Conservation (phyloP, 495 filamentous ascomycete species). For the Astrocystis sublimbata region DNA sequence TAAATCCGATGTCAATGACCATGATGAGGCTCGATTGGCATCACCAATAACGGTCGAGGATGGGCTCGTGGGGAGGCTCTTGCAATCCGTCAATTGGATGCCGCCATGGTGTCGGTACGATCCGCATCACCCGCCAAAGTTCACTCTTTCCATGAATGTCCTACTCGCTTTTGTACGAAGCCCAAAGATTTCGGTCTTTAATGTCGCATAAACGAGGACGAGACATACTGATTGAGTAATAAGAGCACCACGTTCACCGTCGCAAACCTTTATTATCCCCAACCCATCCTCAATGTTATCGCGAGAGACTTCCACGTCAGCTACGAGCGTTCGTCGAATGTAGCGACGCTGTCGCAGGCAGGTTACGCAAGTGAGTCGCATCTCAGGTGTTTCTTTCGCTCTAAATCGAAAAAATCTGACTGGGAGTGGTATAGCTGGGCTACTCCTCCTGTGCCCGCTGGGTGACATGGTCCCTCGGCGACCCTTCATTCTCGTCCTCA, state of each 20-base stretch:
- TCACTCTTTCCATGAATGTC: slow-evolving; percentile 33
- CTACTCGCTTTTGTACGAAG: slow-evolving; percentile 33
- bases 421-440: slow-evolving; percentile 40
- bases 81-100: slow-evolving; percentile 29
- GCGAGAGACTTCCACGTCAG: slow-evolving; percentile 63
- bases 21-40: neutral
- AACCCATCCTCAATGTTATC: slow-evolving; percentile 69
- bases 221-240: slow-evolving; percentile 14
- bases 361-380: slow-evolving; percentile 59
- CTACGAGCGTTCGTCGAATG: slow-evolving; percentile 52
- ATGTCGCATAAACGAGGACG: neutral
- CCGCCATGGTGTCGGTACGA: slow-evolving; percentile 37
- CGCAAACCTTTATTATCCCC: slow-evolving; percentile 75
- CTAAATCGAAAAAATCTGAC: neutral
- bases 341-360: slow-evolving; percentile 76
- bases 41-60: neutral
- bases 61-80: slow-evolving; percentile 7
- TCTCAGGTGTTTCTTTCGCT: neutral
- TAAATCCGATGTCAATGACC: neutral
- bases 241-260: slow-evolving; percentile 53
- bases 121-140: slow-evolving; percentile 29
- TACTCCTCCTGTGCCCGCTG: slow-evolving; percentile 73
- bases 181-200: neutral
- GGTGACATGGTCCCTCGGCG: slow-evolving; percentile 70
- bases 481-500: slow-evolving; percentile 65